These are phyloP conservation scores for Phylloporus arenicola DNA, from an alignment of 768 basidiomycete genomes.

Conservation along the genomic window DNA sequence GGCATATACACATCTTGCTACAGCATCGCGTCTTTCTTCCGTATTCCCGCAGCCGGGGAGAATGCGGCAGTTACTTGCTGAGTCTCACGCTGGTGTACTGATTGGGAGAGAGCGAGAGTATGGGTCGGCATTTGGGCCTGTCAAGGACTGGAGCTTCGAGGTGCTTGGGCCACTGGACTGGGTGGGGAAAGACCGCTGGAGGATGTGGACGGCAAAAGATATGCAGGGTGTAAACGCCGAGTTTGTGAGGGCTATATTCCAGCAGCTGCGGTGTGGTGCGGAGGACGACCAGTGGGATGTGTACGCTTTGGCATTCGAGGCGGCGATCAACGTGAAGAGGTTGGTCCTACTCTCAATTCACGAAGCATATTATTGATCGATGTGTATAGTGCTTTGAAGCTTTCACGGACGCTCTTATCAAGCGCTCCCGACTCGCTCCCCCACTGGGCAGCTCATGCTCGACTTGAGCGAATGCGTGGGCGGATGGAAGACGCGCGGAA, in stretches of 20 bases:
- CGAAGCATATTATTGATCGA: constrained; percentile 10
- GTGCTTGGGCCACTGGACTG: constrained; percentile 54
- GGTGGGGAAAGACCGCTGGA: constrained; percentile 28
- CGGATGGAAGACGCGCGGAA: constrained; percentile 67
- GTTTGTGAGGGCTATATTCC: constrained; percentile 55
- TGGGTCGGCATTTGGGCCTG: constrained; percentile 55
- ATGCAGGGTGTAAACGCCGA: constrained; percentile 43
- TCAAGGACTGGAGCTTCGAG: constrained; percentile 59
- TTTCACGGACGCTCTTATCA: constrained; percentile 62
- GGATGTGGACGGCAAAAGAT: constrained; percentile 47
- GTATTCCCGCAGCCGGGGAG: constrained; percentile 46
- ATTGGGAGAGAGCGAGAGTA: constrained; percentile 65
- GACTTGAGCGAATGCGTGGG: constrained; percentile 62
- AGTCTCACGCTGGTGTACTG: constrained; percentile 60
- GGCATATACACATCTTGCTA: constrained; percentile 45
- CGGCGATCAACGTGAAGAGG: constrained; percentile 54
- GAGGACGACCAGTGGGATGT: constrained; percentile 62
- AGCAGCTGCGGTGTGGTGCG: constrained; percentile 43
- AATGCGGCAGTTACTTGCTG: constrained; percentile 37
- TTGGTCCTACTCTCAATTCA: constrained; percentile 24
- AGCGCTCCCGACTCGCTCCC: constrained; percentile 48
- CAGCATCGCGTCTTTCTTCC: constrained; percentile 39
- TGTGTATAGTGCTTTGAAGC: constrained; percentile 53
- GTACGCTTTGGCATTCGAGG: constrained; percentile 63
- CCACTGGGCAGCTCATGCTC: constrained; percentile 76